Base-by-base conservation (phyloP, 148 eudicot species). In the Nyssa sinensis region DNA sequence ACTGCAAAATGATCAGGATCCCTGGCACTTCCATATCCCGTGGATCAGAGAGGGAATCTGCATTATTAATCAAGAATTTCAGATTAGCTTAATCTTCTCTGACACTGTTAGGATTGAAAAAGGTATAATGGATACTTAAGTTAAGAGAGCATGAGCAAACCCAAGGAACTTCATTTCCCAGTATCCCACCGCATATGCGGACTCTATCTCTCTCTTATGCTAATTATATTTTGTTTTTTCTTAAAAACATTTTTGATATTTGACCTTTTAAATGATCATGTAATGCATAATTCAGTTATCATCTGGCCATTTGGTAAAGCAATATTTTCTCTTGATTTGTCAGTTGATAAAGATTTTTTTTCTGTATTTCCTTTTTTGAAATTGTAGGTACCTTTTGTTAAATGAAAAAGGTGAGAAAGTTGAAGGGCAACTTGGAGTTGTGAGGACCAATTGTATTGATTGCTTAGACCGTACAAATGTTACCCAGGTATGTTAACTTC, bases 381-480 rank as follows among this genome's bases (percentile, higher is more conserved):
- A 47, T 84, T 68, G 49, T 81, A 95, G 99, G 88, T 95, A 95
- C 79, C 87, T 89, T 80, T 81, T 92, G 67, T 78, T 95, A 71
- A 92, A 90, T 81, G 97, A 92, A 58, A 87, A 90, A 69, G 90
- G 94, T 65, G 92, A 93, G 79, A 92, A 89, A 70, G 75, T 90
- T 78, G 94, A 92, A 85, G 88, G 72, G 80, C 99, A 95, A 83
- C 77, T 66, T 76, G 97, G 99, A 55, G 85, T 92, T 59, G 92
- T 92, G 72, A 86, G 99, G 81, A 92, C 91, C 79, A 95, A 95
- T 67, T 95, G 99, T 81, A 84, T 95, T 79, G 99, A 95, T 73
- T 95, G 99, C 88, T 88, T 95, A 80, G 99, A 95, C 82, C 96
- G 99, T 29, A 92, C 99, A 69, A 95, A 95, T 87, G 97, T 95